These are phyloP conservation scores for Picea mariana DNA, from an alignment of 83 land plant genomes.

Conservation along the genomic window DNA sequence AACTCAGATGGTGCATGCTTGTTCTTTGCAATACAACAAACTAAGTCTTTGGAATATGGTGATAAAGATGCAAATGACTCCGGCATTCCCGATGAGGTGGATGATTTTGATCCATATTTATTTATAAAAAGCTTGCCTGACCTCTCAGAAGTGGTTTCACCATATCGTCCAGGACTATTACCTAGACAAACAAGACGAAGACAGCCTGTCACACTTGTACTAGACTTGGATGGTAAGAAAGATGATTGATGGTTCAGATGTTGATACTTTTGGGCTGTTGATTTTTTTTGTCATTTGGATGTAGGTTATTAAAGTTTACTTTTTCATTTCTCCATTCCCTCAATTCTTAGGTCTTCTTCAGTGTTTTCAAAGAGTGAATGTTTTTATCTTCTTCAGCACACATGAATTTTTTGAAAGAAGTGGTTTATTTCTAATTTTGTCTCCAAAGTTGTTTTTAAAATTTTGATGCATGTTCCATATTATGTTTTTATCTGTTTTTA, in stretches of 20 bases:
- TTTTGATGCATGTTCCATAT: background rate
- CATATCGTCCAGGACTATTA: constrained; percentile 24
- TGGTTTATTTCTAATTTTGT: no score
- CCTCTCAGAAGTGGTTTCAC: constrained; percentile 37
- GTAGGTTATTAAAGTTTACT: background rate
- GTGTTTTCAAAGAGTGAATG: background rate
- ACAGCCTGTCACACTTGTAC: constrained; percentile 65
- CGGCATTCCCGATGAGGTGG: constrained; percentile 29
- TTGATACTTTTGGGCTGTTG: background rate
- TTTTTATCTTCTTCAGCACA: no score
- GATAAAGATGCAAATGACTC: constrained; percentile 9
- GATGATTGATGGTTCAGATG: background rate
- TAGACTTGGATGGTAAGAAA: constrained; percentile 87
- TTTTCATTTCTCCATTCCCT: background rate
- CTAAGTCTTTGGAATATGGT: constrained; percentile 32
- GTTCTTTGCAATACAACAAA: constrained; percentile 49
- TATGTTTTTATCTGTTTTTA: no score
- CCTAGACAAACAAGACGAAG: constrained; percentile 38
- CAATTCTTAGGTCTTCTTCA: background rate
- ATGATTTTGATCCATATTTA: constrained; percentile 59
- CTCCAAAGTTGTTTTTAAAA: background rate
- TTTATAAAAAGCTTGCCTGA: constrained; percentile 50
- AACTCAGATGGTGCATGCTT: constrained; percentile 49
- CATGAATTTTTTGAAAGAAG: no score
- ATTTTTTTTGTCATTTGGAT: background rate